phyloP scores from a whole-genome alignment of 108 stramenopile genomes.

The Skeletonema tropicum region DNA sequence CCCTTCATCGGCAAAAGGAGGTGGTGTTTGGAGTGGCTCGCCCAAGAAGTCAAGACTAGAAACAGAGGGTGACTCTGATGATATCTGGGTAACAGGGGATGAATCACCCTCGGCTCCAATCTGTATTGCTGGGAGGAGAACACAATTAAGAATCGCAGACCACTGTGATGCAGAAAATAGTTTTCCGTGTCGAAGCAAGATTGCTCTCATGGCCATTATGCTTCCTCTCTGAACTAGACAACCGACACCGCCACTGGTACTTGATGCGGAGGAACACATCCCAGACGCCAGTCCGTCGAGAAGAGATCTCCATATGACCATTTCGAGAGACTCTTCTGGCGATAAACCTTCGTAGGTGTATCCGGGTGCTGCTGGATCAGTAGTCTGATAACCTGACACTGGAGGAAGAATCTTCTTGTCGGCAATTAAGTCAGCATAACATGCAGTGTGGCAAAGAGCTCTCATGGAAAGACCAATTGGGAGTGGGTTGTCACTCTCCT shows the following conservation, averaged over 20 bases:
- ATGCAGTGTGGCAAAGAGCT: constrained; percentile 88
- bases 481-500: constrained; percentile 52
- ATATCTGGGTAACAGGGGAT: constrained; percentile 68
- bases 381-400: constrained; percentile 49
- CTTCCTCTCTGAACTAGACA: constrained; percentile 87
- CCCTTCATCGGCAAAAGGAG: constrained; percentile 68
- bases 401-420: constrained; percentile 71
- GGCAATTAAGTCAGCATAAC: constrained; percentile 87
- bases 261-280: constrained; percentile 57
- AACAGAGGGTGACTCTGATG: constrained; percentile 82
- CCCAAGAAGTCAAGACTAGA: constrained; percentile 83
- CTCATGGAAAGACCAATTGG: constrained; percentile 85
- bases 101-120: constrained; percentile 67
- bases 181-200: constrained; percentile 81
- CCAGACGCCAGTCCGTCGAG: constrained; percentile 84
- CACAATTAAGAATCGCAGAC: constrained; percentile 59
- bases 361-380: constrained; percentile 53
- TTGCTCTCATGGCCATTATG: constrained; percentile 76
- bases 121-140: constrained; percentile 74
- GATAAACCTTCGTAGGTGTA: constrained; percentile 76
- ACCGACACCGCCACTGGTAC: constrained; percentile 75
- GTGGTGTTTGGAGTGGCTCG: constrained; percentile 68
- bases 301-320: constrained; percentile 85
- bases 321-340: constrained; percentile 73
- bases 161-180: constrained; percentile 70